These are phyloP conservation scores for Elongisporangium senticosum DNA, from an alignment of 352 stramenopile species.

Conservation along the genomic window DNA sequence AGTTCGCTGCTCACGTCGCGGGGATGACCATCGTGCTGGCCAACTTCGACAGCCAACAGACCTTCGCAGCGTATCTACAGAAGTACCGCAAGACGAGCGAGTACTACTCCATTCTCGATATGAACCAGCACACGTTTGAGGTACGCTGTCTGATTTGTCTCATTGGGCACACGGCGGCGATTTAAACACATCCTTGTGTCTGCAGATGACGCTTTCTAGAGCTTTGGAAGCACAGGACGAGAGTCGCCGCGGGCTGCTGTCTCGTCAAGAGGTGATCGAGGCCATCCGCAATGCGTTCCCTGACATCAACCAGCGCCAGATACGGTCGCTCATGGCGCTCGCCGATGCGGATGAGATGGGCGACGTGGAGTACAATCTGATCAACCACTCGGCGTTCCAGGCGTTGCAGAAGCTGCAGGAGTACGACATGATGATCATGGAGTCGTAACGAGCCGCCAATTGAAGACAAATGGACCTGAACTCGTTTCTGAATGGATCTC, in stretches of 20 bases:
- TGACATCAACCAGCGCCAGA: slow-evolving; percentile 53
- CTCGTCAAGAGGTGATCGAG: slow-evolving; percentile 45
- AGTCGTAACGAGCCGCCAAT: too few relatives aligned
- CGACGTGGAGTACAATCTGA: slow-evolving; percentile 65
- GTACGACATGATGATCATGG: slow-evolving; percentile 77
- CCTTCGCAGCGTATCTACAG: slow-evolving; percentile 45
- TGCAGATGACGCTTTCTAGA: slow-evolving; percentile 45
- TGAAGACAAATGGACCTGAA: too few relatives aligned
- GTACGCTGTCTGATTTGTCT: slow-evolving; percentile 7
- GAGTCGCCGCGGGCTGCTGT: slow-evolving; percentile 42
- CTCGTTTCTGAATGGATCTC: too few relatives aligned
- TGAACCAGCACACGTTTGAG: slow-evolving; percentile 81
- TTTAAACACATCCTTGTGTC: neutral
- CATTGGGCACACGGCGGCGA: neutral
- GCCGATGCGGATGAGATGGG: slow-evolving; percentile 60
- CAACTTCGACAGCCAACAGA: slow-evolving; percentile 64
- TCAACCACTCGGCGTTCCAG: slow-evolving; percentile 67
- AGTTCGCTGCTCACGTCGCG: slow-evolving; percentile 55
- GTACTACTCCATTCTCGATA: slow-evolving; percentile 69
- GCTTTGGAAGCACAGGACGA: slow-evolving; percentile 68
- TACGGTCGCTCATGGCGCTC: slow-evolving; percentile 60
- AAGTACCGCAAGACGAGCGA: slow-evolving; percentile 70
- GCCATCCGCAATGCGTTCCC: slow-evolving; percentile 59
- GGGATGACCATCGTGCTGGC: slow-evolving; percentile 64
- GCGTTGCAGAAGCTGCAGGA: slow-evolving; percentile 76